These are phyloP conservation scores for Debaryomyces coudertii DNA, from an alignment of 1,139 yeast species.

Conservation along the genomic window DNA sequence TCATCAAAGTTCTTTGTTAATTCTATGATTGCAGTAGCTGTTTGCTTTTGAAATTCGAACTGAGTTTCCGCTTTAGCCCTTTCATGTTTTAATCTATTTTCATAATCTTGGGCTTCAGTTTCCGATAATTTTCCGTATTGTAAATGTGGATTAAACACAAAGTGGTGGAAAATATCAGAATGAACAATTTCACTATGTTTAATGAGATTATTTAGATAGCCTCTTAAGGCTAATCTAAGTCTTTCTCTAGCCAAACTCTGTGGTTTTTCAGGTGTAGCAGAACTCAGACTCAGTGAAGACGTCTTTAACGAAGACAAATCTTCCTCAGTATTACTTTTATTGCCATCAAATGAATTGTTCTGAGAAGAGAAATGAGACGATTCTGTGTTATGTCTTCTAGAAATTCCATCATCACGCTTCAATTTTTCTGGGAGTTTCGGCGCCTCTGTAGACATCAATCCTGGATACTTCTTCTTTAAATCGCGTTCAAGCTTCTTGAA, in stretches of 20 bases:
- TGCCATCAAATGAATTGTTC: neutral
- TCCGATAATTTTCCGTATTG: constrained; percentile 32
- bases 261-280: neutral
- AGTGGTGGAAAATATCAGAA: constrained; percentile 53
- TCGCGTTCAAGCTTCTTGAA: constrained; percentile 58
- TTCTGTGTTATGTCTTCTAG: neutral
- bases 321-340: neutral
- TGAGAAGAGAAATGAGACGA: neutral
- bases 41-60: constrained; percentile 70
- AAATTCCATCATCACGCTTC: constrained; percentile 41
- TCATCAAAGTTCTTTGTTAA: constrained; percentile 55
- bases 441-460: constrained; percentile 64
- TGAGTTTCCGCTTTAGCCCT: constrained; percentile 64
- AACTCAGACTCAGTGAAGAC: neutral
- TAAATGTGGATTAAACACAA: constrained; percentile 45
- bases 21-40: constrained; percentile 44
- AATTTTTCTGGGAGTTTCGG: constrained; percentile 55
- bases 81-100: constrained; percentile 63
- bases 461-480: constrained; percentile 65
- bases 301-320: constrained; percentile 1
- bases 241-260: constrained; percentile 51
- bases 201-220: constrained; percentile 61
- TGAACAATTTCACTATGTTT: constrained; percentile 59
- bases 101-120: constrained; percentile 57
- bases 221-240: constrained; percentile 73